Conservation (phyloP, 1,284 basidiomycete species). For the Ceratobasidium sp. region DNA sequence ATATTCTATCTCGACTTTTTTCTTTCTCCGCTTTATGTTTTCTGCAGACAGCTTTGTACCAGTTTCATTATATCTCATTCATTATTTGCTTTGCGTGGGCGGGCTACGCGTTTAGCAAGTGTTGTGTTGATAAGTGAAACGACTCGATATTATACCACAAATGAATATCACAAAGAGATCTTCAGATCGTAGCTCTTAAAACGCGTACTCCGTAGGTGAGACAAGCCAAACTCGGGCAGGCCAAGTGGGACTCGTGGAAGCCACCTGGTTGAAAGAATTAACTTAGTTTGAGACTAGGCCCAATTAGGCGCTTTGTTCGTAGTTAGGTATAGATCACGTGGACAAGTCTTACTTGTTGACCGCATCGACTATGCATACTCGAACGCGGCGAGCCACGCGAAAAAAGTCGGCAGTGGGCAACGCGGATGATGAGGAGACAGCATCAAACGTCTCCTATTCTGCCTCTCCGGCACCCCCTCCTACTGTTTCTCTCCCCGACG, state of each 20-base stretch:
- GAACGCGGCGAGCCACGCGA: constrained; percentile 33
- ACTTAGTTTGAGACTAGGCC: no score
- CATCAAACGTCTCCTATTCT: constrained; percentile 27
- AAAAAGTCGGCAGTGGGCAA: constrained; percentile 11
- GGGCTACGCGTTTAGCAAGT: no score
- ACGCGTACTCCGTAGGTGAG: no score
- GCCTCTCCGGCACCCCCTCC: constrained; percentile 1
- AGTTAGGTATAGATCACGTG: constrained; percentile 36
- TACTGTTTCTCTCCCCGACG: constrained; percentile 19
- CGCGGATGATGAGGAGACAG: constrained; percentile 26
- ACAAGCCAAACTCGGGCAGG: no score
- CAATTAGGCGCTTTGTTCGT: no score
- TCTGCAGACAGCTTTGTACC: constrained; percentile 27
- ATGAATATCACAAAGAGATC: no score
- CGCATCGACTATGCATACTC: constrained; percentile 39
- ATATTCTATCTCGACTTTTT: constrained; percentile 1
- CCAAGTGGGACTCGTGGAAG: not conserved
- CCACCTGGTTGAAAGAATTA: not conserved
- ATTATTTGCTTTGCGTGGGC: no score
- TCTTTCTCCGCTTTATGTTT: constrained; percentile 14
- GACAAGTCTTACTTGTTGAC: constrained; percentile 14
- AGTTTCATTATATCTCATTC: constrained; percentile 9
- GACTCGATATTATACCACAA: no score
- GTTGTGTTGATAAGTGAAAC: no score
- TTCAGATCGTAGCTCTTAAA: no score